phyloP scores from a whole-genome alignment of 192 early-diverging fungal genomes.

The Podila minutissima region DNA sequence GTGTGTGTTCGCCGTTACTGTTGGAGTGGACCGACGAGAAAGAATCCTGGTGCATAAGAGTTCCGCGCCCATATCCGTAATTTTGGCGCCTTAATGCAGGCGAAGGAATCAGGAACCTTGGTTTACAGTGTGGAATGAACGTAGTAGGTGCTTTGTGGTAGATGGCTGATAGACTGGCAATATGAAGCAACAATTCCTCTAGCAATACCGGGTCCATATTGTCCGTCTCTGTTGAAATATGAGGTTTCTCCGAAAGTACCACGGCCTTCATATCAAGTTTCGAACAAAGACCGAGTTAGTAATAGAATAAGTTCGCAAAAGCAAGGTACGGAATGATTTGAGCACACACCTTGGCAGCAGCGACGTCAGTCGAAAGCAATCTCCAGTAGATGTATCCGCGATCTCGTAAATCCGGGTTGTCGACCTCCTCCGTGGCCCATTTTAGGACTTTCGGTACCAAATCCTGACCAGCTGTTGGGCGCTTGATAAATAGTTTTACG shows the following conservation, averaged over 20 bases:
- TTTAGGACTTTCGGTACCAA: constrained; percentile 94
- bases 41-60: constrained; percentile 32
- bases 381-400: constrained; percentile 99
- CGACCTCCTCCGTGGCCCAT: constrained; percentile 92
- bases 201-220: constrained; percentile 86
- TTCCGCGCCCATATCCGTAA: constrained; percentile 22
- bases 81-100: constrained; percentile 57
- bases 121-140: constrained; percentile 79
- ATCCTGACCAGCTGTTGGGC: constrained; percentile 91
- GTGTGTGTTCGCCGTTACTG: background rate
- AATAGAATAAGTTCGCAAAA: background rate
- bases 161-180: constrained; percentile 89
- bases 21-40: constrained; percentile 10
- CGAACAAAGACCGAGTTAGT: background rate
- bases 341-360: constrained; percentile 75
- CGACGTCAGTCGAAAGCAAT: constrained; percentile 93
- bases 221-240: constrained; percentile 95
- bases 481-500: constrained; percentile 96
- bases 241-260: constrained; percentile 92
- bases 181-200: constrained; percentile 87
- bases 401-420: constrained; percentile 98
- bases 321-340: background rate
- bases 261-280: constrained; percentile 65
- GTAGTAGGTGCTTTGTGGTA: constrained; percentile 92
- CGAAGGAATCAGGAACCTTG: constrained; percentile 60